Base-by-base conservation (phyloP, 2,329 filamentous ascomycete genomes). In the Neoarthrinium moseri region DNA sequence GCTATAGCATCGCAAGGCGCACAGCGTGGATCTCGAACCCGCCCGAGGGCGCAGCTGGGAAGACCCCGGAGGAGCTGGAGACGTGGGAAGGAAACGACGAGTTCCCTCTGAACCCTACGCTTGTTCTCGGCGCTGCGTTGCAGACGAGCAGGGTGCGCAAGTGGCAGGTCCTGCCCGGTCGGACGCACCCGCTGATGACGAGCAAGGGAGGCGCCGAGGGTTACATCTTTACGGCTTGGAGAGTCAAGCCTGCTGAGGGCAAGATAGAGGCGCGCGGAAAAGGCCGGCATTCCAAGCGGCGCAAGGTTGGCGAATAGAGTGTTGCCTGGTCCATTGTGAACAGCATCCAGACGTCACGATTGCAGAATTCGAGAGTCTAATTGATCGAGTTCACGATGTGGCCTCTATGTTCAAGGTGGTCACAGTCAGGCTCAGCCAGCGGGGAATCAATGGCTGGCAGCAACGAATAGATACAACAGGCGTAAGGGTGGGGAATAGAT, bases 181-280 rank as follows among this genome's bases (percentile, higher is more conserved):
- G 94, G 44, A 97, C 94, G 43, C 94, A 99, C 70, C 94, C 94
- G 6, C 68, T 95, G 45, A 99, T 99, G 94, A 96, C 89, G 49
- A 84, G 84, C 29, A 79, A 81, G 32, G 94, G 94, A 17, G 92
- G 92, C 1, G 83, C 90, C 0, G 92, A 97, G 61, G 94, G 94
- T 0, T 99, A 89, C 64, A 64, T 99, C 4, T 91, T 97, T 55
- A 92, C 90, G 22, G 92, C 80, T 0, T 89, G 87, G 63, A 81
- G 84, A 55, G 90, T 94, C 1, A 71, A 92, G 36, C 94, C 94
- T 0, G 83, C 87, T 0, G 81, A 89, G 57, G 89, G 88, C 2
- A 83, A 79, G 56, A 86, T 96, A 4, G 86, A 90, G 59, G 92
- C 92, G 2, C 82, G 90, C 49, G 94, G 94, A 0, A 87, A 86